Base-by-base conservation (phyloP, 2,329 filamentous ascomycete species). In the Boeremia lycopersici region DNA sequence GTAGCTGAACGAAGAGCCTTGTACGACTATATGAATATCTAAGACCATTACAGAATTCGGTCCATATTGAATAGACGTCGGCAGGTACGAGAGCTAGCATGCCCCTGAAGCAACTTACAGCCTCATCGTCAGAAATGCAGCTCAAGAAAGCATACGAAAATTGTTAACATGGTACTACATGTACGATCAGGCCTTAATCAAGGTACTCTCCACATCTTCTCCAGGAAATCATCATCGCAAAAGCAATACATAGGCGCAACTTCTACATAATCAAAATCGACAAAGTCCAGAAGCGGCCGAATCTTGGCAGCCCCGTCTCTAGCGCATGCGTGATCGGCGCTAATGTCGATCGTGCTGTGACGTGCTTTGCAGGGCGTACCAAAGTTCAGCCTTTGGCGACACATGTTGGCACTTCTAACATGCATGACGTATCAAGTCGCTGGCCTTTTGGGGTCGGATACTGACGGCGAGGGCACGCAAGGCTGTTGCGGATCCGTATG, bases 341-440 rank as follows among this genome's bases (percentile, higher is more conserved):
- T 55, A 55, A 41, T 30, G 52, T 15, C 52, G 52, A 55, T 50
- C 52, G 41, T 35, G 36, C 11, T 30, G 28, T 55, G 52, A 55
- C 46, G 52, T 55, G 52, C 52, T 49, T 49, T 23, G 19, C 19
- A 23, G 5, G 41, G 39, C 39, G 39, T 48, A 34, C 46, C 46
- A 55, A 41, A 45, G 15, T 54, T 54, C 34, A 41, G 49, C 38
- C 33, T 47, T 19, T 23, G 13, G 35, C 34, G 35, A 23, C 19
- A 23, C 19, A 23, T 23, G 19, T 19, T 17, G 33, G 33, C 48
- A 33, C 13, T 40, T 29, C 13, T 9, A 5, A 48, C 31, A 44
- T 46, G 46, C 36, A 47, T 46, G 43, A 42, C 36, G 39, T 50
- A 30, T 42, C 33, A 31, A 51, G 43, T 38, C 38, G 39, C 38